Conservation (phyloP, 2,329 filamentous ascomycete species). For the Arthrobotrys sphaeroides region DNA sequence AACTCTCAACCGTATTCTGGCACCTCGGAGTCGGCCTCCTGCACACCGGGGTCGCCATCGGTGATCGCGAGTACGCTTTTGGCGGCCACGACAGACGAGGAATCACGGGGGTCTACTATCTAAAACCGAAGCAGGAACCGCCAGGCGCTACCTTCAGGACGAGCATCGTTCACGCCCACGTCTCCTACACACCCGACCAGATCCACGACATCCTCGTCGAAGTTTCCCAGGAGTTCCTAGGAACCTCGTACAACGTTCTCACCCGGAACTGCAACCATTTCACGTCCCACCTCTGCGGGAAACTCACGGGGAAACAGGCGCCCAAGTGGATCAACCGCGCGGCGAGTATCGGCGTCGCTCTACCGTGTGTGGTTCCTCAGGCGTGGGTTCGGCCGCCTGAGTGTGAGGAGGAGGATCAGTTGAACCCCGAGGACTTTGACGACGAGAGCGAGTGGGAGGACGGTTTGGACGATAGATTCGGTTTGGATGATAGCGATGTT, state of each 20-base stretch:
- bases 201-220: constrained; percentile 75
- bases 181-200: constrained; percentile 73
- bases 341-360: constrained; percentile 80
- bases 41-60: constrained; percentile 84
- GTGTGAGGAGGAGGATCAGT: constrained; percentile 65
- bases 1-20: constrained; percentile 80
- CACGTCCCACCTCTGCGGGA: constrained; percentile 77
- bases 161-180: constrained; percentile 81
- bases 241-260: constrained; percentile 80
- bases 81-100: constrained; percentile 78
- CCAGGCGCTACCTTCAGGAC: constrained; percentile 80
- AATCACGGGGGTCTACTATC: constrained; percentile 84
- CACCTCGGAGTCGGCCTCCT: constrained; percentile 78
- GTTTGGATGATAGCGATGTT: constrained; percentile 26
- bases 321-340: constrained; percentile 83
- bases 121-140: constrained; percentile 74
- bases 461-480: constrained; percentile 35
- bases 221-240: constrained; percentile 77
- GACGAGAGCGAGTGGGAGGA: constrained; percentile 47
- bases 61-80: constrained; percentile 82
- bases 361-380: constrained; percentile 82
- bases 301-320: constrained; percentile 74
- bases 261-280: constrained; percentile 92
- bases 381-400: constrained; percentile 85
- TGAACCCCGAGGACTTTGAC: constrained; percentile 49